These are phyloP conservation scores for Crithidia brevicula DNA, from an alignment of 208 protist species.

Conservation along the genomic window DNA sequence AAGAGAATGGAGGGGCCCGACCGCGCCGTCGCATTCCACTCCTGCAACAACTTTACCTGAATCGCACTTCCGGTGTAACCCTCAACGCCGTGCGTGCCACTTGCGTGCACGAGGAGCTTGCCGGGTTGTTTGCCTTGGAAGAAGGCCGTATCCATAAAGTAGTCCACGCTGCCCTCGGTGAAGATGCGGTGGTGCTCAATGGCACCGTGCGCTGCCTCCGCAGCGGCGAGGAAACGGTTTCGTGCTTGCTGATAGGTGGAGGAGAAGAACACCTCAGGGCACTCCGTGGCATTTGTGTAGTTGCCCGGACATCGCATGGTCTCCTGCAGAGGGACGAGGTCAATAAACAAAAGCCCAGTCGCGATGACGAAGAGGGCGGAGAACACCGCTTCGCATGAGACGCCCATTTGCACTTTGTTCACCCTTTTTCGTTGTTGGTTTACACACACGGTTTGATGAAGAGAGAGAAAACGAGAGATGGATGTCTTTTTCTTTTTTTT, in stretches of 20 bases:
- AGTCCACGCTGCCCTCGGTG: conserved; percentile 52
- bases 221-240: conserved; percentile 77
- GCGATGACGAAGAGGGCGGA: conserved; percentile 52
- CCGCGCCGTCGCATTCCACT: conserved; percentile 55
- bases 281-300: conserved; percentile 64
- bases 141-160: conserved; percentile 84
- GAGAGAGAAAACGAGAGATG: conserved; percentile 8
- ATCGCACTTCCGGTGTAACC: conserved; percentile 88
- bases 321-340: conserved; percentile 80
- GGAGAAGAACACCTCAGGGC: conserved; percentile 73
- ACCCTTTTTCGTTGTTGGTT: no score
- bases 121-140: conserved; percentile 47
- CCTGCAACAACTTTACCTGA: conserved; percentile 72
- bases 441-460: conserved; percentile 25
- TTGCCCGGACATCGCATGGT: conserved; percentile 57
- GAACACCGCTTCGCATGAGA: conserved; percentile 39
- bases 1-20: conserved; percentile 80
- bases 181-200: conserved; percentile 55
- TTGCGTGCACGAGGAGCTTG: conserved; percentile 79
- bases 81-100: conserved; percentile 81
- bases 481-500: not conserved
- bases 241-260: conserved; percentile 67
- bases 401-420: conserved; percentile 37
- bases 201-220: conserved; percentile 47
- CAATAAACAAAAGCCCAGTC: conserved; percentile 75